Evolutionary conservation across 2,329 filamentous ascomycete species (phyloP).

Genomic region (Neonectria hederae): DNA sequence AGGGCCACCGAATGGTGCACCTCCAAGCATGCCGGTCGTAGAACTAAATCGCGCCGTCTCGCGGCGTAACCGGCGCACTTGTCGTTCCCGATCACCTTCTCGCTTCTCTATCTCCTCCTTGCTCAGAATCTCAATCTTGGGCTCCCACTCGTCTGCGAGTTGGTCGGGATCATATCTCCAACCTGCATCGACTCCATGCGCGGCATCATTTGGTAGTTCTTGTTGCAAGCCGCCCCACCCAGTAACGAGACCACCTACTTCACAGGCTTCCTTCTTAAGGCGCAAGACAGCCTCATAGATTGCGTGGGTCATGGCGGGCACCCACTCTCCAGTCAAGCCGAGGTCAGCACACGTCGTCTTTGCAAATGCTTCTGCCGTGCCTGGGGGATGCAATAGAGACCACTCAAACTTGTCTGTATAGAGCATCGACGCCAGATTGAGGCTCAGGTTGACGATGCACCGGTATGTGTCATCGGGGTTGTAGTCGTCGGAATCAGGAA

Average conservation of each 20-base stretch:
- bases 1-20: conserved; percentile 70
- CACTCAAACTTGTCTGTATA: conserved; percentile 99
- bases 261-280: conserved; percentile 95
- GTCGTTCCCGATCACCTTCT: conserved; percentile 91
- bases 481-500: conserved; percentile 72
- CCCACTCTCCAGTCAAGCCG: conserved; percentile 90
- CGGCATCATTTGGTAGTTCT: conserved; percentile 90
- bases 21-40: conserved; percentile 81
- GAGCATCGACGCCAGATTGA: conserved; percentile 89
- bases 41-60: conserved; percentile 94
- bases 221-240: conserved; percentile 67
- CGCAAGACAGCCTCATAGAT: conserved; percentile 95
- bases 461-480: conserved; percentile 96
- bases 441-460: conserved; percentile 88
- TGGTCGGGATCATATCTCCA: conserved; percentile 97
- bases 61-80: conserved; percentile 84
- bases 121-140: conserved; percentile 81
- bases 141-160: conserved; percentile 84
- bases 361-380: conserved; percentile 91
- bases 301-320: conserved; percentile 91
- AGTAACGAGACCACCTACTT: conserved; percentile 86
- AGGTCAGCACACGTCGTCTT: conserved; percentile 93
- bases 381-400: conserved; percentile 91
- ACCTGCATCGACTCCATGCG: conserved; percentile 82
- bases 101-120: conserved; percentile 98